These are phyloP conservation scores for Periconia macrospinosa DNA, from an alignment of 2,329 filamentous ascomycete species.

Conservation along the genomic window DNA sequence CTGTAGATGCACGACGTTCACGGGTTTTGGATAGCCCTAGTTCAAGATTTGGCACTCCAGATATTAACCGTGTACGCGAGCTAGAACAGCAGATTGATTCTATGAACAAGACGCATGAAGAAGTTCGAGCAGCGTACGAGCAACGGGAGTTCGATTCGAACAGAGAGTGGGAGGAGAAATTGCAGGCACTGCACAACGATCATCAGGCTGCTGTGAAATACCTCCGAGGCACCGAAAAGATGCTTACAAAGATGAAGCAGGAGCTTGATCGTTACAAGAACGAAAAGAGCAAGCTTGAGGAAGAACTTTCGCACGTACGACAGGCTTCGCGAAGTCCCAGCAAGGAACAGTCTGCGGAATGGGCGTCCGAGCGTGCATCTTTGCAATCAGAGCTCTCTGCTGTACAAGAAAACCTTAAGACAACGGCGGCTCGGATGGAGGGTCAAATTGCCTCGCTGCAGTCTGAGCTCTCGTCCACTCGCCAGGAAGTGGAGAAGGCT, in stretches of 20 bases:
- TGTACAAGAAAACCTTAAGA: conserved; percentile 69
- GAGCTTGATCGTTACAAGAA: conserved; percentile 91
- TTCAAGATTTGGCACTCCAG: conserved; percentile 74
- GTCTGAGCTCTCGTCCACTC: conserved; percentile 67
- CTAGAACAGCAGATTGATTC: conserved; percentile 85
- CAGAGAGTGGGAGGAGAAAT: conserved; percentile 84
- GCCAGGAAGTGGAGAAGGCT: conserved; percentile 71
- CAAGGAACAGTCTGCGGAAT: conserved; percentile 58
- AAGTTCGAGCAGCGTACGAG: conserved; percentile 77
- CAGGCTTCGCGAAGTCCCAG: conserved; percentile 40
- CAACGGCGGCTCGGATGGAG: conserved; percentile 70
- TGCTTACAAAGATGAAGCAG: conserved; percentile 98
- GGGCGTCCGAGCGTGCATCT: conserved; percentile 72
- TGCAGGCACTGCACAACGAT: conserved; percentile 92
- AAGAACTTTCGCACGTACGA: conserved; percentile 69
- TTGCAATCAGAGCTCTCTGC: conserved; percentile 70
- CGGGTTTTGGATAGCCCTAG: conserved; percentile 73
- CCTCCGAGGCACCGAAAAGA: conserved; percentile 97
- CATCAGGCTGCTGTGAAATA: conserved; percentile 98
- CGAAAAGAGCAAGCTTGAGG: conserved; percentile 79
- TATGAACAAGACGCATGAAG: conserved; percentile 78
- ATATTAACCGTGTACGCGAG: conserved; percentile 76
- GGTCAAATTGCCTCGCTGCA: conserved; percentile 68
- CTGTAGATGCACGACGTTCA: conserved; percentile 70
- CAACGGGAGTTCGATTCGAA: conserved; percentile 85